Evolutionary conservation across 1,139 yeast species (phyloP).

Genomic region (Kurtzmaniella quercitrusa): DNA sequence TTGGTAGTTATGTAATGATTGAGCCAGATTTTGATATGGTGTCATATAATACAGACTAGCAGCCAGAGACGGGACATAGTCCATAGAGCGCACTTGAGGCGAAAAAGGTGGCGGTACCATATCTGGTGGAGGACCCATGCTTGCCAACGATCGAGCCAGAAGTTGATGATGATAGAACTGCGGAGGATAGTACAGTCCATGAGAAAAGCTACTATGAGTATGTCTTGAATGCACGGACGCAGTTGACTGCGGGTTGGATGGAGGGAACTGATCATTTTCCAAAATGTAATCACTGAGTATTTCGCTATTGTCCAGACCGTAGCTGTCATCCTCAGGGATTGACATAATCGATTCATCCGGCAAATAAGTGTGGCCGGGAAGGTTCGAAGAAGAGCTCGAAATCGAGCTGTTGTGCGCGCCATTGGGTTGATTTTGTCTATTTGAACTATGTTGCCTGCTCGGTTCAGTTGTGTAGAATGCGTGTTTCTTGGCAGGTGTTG

Average conservation of each 20-base stretch:
- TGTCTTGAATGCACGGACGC: constrained; percentile 2
- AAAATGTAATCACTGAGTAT: constrained; percentile 7
- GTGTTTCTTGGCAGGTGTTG: background rate
- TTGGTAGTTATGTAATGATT: background rate
- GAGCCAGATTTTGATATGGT: background rate
- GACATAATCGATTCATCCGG: constrained; percentile 7
- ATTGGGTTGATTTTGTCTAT: background rate
- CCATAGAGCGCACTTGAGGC: background rate
- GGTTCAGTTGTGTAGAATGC: background rate
- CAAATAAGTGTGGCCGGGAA: constrained; percentile 1
- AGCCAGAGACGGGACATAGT: background rate
- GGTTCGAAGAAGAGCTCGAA: background rate
- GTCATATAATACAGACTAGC: background rate
- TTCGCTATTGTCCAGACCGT: constrained; percentile 6
- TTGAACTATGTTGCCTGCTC: background rate
- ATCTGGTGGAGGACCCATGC: background rate
- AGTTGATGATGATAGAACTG: constrained; percentile 1
- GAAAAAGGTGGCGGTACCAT: background rate
- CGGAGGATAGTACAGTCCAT: background rate
- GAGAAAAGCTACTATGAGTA: background rate
- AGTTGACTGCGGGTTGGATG: background rate
- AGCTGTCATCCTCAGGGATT: constrained; percentile 11
- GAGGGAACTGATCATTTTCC: constrained; percentile 6
- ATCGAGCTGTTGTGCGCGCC: background rate
- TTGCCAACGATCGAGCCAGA: background rate